These are phyloP conservation scores for Babesia caballi DNA, from an alignment of 169 alveolate species.

Conservation along the genomic window DNA sequence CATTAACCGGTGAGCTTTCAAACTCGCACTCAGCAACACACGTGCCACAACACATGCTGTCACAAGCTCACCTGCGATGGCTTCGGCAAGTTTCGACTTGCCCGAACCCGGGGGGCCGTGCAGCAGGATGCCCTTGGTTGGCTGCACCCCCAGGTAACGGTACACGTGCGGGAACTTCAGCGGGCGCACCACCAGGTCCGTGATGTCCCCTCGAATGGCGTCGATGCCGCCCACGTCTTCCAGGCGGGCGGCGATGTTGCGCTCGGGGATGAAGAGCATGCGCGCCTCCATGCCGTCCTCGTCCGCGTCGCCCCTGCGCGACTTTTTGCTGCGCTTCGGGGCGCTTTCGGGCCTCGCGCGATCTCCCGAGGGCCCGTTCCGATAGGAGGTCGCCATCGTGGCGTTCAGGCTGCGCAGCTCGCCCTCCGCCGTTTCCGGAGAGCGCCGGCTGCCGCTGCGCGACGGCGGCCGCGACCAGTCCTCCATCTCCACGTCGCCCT, in stretches of 20 bases:
- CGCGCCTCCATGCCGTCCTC: not conserved
- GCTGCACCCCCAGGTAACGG: constrained; percentile 82
- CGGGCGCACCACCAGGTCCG: constrained; percentile 73
- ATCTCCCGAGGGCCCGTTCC: not conserved
- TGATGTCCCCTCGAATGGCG: constrained; percentile 66
- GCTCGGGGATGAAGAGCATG: constrained; percentile 52
- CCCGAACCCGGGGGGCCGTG: constrained; percentile 99
- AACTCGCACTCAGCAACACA: constrained; percentile 66
- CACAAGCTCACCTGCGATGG: constrained; percentile 89
- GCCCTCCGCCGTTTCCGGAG: not conserved
- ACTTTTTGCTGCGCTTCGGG: not conserved
- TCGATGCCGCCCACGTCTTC: constrained; percentile 74
- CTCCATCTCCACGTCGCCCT: constrained; percentile 18
- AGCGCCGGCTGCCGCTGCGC: not conserved
- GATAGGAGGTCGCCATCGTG: constrained; percentile 12
- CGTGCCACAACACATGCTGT: too few relatives aligned
- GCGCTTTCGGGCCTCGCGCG: not conserved
- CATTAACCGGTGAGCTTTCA: not conserved
- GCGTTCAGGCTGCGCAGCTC: constrained; percentile 22
- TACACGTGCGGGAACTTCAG: constrained; percentile 82
- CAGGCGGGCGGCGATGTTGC: constrained; percentile 18
- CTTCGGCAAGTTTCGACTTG: constrained; percentile 93
- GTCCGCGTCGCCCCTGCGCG: not conserved
- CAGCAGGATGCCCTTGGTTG: constrained; percentile 91
- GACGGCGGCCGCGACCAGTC: not conserved